Percentiles rank a stretch among this genome's conserved stretches.
Conservation (phyloP, 768 basidiomycete genomes). For the Calocybe indica region DNA sequence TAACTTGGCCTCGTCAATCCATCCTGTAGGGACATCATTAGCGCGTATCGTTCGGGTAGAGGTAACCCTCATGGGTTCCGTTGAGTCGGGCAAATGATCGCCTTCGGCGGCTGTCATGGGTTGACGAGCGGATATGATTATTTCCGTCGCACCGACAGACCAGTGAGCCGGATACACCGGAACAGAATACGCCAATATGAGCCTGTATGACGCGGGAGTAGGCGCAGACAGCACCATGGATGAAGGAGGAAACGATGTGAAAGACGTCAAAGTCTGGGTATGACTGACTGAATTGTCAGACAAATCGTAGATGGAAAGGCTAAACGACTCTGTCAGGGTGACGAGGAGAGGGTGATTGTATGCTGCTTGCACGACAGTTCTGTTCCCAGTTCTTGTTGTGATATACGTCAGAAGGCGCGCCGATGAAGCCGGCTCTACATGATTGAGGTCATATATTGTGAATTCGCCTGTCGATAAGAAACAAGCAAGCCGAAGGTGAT, state of each 20-base stretch:
- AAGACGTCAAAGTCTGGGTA: constrained; percentile 67
- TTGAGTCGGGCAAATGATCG: neutral
- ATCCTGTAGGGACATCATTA: constrained; percentile 65
- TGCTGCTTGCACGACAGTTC: constrained; percentile 55
- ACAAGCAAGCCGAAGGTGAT: constrained; percentile 40
- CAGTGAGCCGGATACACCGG: constrained; percentile 81
- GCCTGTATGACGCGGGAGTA: constrained; percentile 55
- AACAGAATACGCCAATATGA: constrained; percentile 67
- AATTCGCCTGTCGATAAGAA: constrained; percentile 73
- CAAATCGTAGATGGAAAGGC: constrained; percentile 68
- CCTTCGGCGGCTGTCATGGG: constrained; percentile 1
- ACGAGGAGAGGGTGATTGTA: constrained; percentile 78
- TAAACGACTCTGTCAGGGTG: constrained; percentile 62
- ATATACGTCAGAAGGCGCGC: constrained; percentile 41
- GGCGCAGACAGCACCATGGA: constrained; percentile 74
- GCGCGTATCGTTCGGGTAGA: constrained; percentile 62
- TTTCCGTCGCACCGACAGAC: constrained; percentile 72
- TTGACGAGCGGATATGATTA: constrained; percentile 49
- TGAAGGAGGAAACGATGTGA: constrained; percentile 73
- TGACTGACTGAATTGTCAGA: constrained; percentile 44
- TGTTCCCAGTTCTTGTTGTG: constrained; percentile 34
- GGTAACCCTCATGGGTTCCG: constrained; percentile 39
- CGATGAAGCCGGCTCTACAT: constrained; percentile 34
- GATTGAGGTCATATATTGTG: constrained; percentile 48
- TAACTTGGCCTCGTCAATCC: constrained; percentile 64